These are phyloP conservation scores for Adiantum capillusveneris DNA, from an alignment of 75 land plant genomes.

Conservation along the genomic window DNA sequence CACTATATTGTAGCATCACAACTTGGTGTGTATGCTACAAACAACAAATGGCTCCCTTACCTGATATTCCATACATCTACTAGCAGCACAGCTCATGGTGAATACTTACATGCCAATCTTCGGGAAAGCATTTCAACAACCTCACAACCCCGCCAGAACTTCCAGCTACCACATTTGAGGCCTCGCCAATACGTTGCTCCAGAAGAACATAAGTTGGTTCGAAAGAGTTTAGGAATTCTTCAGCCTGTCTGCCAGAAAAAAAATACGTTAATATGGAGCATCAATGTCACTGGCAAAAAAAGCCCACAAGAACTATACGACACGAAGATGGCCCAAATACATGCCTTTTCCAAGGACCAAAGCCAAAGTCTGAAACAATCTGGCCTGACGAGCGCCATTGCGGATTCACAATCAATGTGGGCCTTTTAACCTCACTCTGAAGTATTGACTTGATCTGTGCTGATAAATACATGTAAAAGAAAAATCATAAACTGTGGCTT, in stretches of 20 bases:
- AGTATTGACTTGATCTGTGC: constrained; percentile 35
- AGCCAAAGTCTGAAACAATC: constrained; percentile 51
- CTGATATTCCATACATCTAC: too few relatives aligned
- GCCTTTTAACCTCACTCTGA: constrained; percentile 25
- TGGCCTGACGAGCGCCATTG: constrained; percentile 53
- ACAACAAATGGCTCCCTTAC: too few relatives aligned
- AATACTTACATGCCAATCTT: constrained; percentile 44
- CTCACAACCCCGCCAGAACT: constrained; percentile 43
- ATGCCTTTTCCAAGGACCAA: constrained; percentile 54
- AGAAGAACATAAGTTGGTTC: constrained; percentile 34
- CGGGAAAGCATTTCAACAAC: constrained; percentile 35
- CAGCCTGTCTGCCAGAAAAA: constrained; percentile 40
- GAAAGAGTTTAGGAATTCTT: constrained; percentile 35
- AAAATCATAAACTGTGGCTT: too few relatives aligned
- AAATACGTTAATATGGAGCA: background rate
- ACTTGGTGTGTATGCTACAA: too few relatives aligned
- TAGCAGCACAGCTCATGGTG: too few relatives aligned
- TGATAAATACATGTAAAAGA: too few relatives aligned
- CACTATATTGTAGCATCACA: too few relatives aligned
- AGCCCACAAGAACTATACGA: too few relatives aligned
- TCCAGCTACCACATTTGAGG: constrained; percentile 43
- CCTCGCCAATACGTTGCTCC: constrained; percentile 50
- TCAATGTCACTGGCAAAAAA: background rate
- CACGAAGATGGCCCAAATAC: background rate
- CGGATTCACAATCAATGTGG: constrained; percentile 37